Evolutionary conservation across 495 filamentous ascomycete species (phyloP).

Genomic region (Penicillium macrosclerotiorum): DNA sequence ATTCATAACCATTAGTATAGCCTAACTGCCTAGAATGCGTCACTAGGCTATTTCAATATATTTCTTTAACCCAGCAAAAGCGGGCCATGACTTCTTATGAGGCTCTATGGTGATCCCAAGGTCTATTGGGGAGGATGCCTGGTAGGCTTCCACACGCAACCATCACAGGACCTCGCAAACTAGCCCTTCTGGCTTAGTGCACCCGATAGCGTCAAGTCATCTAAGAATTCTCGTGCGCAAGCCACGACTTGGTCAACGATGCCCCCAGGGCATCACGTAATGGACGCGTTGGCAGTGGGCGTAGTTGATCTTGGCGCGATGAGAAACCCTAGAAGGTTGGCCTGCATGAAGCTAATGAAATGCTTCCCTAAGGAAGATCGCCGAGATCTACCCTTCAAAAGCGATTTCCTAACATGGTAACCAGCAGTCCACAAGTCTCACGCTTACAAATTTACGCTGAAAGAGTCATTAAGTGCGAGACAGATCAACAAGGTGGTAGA

Average conservation of each 20-base stretch:
- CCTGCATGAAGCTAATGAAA: neutral
- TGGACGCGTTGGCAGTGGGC: too few species aligned
- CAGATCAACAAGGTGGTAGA: too few species aligned
- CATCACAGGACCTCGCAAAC: neutral
- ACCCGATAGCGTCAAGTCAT: neutral
- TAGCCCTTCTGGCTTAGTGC: conserved; percentile 4
- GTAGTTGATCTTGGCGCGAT: neutral
- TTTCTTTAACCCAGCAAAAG: too few species aligned
- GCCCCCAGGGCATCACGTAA: neutral
- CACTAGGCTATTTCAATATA: too few species aligned
- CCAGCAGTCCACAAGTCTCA: too few species aligned
- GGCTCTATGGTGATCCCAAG: neutral
- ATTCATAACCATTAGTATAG: too few species aligned
- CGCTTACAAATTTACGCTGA: too few species aligned
- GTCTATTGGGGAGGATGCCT: neutral
- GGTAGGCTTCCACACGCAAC: neutral
- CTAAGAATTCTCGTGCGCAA: neutral
- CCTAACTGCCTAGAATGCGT: too few species aligned
- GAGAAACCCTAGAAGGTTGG: neutral
- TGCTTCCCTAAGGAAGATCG: neutral
- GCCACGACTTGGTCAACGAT: neutral
- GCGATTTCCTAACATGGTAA: neutral
- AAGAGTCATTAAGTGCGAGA: too few species aligned
- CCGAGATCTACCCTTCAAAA: neutral
- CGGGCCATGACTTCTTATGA: too few species aligned